These are phyloP conservation scores for Biscutella laevigata DNA, from an alignment of 441 rosid genomes.

Conservation along the genomic window DNA sequence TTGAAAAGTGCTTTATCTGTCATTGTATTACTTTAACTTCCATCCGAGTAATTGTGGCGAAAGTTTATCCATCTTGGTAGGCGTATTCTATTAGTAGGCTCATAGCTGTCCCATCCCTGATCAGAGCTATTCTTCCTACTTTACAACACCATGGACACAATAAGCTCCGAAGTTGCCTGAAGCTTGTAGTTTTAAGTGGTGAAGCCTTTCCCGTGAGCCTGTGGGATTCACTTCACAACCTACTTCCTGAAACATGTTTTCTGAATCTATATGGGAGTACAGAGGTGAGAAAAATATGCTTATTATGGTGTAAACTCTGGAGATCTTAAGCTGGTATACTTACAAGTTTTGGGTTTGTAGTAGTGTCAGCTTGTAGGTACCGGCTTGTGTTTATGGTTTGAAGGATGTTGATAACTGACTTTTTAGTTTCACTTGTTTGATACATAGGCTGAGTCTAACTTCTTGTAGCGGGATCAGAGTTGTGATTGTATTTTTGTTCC, in stretches of 20 bases:
- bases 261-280: conserved; percentile 90
- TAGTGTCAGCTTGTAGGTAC: not conserved
- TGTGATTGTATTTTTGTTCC: not conserved
- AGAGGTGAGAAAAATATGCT: conserved; percentile 51
- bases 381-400: not conserved
- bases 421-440: conserved; percentile 10
- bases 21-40: not conserved
- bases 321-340: not conserved
- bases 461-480: conserved; percentile 3
- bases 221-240: conserved; percentile 56
- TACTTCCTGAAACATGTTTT: conserved; percentile 63
- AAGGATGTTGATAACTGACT: conserved; percentile 9
- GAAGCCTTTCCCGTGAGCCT: conserved; percentile 69
- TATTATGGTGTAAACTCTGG: not conserved
- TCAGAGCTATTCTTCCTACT: conserved; percentile 65
- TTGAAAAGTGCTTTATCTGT: conserved; percentile 1
- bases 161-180: conserved; percentile 42
- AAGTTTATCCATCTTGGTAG: conserved; percentile 31
- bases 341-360: not conserved
- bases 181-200: conserved; percentile 74
- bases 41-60: not conserved
- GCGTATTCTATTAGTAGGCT: conserved; percentile 68
- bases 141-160: conserved; percentile 36
- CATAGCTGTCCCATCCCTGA: conserved; percentile 70
- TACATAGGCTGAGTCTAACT: conserved; percentile 7